Conservation (phyloP, 2,329 filamentous ascomycete genomes). For the Pseudogymnoascus sp. region DNA sequence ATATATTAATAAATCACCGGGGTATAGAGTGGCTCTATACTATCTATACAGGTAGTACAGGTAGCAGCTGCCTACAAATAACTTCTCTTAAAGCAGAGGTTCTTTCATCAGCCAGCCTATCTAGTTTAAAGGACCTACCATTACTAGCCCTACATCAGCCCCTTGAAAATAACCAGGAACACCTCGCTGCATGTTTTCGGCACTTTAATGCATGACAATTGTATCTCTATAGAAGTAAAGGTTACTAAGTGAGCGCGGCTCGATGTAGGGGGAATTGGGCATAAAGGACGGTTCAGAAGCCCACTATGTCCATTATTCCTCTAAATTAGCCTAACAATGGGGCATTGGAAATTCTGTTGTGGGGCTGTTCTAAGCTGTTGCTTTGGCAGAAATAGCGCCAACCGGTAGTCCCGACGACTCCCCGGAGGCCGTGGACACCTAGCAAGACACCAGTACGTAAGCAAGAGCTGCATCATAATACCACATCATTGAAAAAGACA, state of each 20-base stretch:
- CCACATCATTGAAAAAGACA: background rate
- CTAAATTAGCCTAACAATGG: background rate
- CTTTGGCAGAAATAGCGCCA: background rate
- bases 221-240: background rate
- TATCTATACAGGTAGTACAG: background rate
- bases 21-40: background rate
- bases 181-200: background rate
- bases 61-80: background rate
- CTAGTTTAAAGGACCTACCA: background rate
- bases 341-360: background rate
- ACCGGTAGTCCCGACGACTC: background rate
- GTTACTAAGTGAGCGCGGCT: background rate
- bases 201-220: background rate
- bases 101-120: background rate
- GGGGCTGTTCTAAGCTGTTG: background rate
- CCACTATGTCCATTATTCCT: background rate
- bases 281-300: background rate
- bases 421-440: background rate
- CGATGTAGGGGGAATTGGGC: background rate
- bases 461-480: background rate
- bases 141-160: background rate
- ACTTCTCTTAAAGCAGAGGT: background rate
- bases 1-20: background rate
- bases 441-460: background rate
- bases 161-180: too few species aligned